phyloP scores from a whole-genome alignment of 306 rosid genomes.

The Sindora glabra region DNA sequence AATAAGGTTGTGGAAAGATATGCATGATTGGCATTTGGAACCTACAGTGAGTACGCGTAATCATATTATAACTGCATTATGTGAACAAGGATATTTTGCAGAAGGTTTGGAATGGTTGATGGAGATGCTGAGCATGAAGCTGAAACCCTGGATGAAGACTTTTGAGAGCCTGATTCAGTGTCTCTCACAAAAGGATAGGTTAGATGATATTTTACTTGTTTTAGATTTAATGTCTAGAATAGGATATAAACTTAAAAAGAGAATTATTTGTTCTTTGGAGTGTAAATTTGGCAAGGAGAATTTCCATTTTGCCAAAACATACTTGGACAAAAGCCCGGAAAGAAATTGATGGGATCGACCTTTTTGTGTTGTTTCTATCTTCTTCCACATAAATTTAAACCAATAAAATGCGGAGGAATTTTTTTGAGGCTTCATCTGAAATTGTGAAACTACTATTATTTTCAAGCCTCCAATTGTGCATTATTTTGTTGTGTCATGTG shows the following conservation, averaged over 20 bases:
- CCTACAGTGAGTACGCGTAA: constrained; percentile 29
- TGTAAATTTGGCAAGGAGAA: too few relatives aligned
- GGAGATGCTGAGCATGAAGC: too few relatives aligned
- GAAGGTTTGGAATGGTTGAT: constrained; percentile 48
- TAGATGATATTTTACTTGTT: constrained; percentile 56
- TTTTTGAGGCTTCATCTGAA: background rate
- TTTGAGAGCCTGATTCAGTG: constrained; percentile 40
- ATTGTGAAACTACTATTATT: too few relatives aligned
- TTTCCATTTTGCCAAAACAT: background rate
- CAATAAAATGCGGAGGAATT: too few relatives aligned
- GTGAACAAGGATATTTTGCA: constrained; percentile 30
- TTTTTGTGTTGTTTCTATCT: constrained; percentile 20
- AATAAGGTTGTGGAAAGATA: constrained; percentile 44
- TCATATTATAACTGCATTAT: constrained; percentile 35
- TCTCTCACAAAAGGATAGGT: constrained; percentile 32
- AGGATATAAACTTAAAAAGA: constrained; percentile 41
- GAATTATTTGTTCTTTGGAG: background rate
- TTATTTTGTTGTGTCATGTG: too few relatives aligned
- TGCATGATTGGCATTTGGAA: constrained; percentile 36
- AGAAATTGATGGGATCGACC: constrained; percentile 13
- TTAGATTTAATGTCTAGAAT: constrained; percentile 48
- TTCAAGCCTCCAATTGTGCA: background rate
- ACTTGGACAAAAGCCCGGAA: constrained; percentile 35
- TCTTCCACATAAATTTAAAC: background rate
- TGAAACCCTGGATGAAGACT: constrained; percentile 28